Evolutionary conservation across 2,329 filamentous ascomycete species (phyloP), one percentile per base, ranked within the genome.

Genomic region (Sarocladium brachiariae): DNA sequence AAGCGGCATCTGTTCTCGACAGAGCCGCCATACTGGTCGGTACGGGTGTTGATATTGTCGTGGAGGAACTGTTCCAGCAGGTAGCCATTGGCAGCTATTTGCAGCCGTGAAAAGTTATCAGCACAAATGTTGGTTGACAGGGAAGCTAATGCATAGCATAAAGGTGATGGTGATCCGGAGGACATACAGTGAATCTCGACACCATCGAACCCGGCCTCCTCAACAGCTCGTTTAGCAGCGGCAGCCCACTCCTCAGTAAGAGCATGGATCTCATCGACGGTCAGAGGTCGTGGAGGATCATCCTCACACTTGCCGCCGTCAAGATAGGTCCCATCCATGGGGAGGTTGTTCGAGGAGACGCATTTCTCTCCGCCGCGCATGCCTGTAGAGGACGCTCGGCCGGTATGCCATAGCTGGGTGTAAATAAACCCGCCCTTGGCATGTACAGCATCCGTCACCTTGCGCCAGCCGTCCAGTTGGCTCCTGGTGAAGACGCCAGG

Each of bases 201-300:
- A 4, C 79, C 81, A 60, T 90, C 86, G 41, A 84, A 83, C 0
- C 86, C 86, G 2, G 78, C 80, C 1, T 50, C 54, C 1, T 75
- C 71, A 1, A 87, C 64, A 1, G 84, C 76, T n/a, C 78, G 68
- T 57, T 74, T 73, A 0, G 74, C 67, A 0, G 77, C 75, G 0
- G 70, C 74, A 2, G 73, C 77, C 68, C 76, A 88, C 2, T 78
- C 78, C 1, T 65, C 62, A 59, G 86, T 85, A 53, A 84, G 71
- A 2, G 72, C 65, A 50, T 81, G 71, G 52, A 90, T 89, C 34
- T 89, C 84, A 0, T 75, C 67, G 16, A 77, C 69, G 0, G 78
- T 84, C 77, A 90, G 77, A 9, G 74, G 81, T 50, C 77, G 78
- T 2, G 84, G 84, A 2, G 79, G 56, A 47, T 55, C 62, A 33